Conservation (phyloP, 257 asterid species). For the Solanum sparsipilum region DNA sequence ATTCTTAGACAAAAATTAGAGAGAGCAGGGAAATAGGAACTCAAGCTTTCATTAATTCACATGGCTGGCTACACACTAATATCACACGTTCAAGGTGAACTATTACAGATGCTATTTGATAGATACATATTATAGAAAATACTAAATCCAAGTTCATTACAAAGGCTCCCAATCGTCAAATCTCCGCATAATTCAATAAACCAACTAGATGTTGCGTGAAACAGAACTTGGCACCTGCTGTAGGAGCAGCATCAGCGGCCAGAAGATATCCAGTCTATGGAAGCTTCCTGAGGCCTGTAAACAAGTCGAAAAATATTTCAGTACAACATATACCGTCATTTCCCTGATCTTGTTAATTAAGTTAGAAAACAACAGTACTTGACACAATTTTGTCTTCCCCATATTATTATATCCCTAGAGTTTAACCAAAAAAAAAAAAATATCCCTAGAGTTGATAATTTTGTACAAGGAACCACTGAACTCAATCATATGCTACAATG, state of each 20-base stretch:
- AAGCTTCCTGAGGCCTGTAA: constrained; percentile 63
- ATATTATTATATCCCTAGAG: neutral
- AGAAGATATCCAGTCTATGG: constrained; percentile 87
- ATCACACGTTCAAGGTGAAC: neutral
- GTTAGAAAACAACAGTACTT: neutral
- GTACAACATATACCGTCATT: neutral
- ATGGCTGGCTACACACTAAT: neutral
- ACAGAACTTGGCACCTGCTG: constrained; percentile 18
- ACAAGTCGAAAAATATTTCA: neutral
- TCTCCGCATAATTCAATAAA: neutral
- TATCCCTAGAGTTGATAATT: neutral
- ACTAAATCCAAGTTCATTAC: neutral
- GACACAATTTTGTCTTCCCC: neutral
- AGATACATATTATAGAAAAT: neutral
- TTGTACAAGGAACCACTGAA: neutral
- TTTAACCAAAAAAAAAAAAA: too few relatives aligned
- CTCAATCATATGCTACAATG: neutral
- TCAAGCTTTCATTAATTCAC: neutral
- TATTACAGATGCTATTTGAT: neutral
- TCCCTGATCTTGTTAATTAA: neutral
- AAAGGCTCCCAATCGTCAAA: neutral
- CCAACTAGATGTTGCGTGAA: neutral
- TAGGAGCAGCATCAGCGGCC: constrained; percentile 91
- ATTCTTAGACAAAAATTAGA: neutral
- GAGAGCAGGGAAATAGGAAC: neutral